Evolutionary conservation across 257 asterid species (phyloP).

Genomic region (Solanum etuberosum): DNA sequence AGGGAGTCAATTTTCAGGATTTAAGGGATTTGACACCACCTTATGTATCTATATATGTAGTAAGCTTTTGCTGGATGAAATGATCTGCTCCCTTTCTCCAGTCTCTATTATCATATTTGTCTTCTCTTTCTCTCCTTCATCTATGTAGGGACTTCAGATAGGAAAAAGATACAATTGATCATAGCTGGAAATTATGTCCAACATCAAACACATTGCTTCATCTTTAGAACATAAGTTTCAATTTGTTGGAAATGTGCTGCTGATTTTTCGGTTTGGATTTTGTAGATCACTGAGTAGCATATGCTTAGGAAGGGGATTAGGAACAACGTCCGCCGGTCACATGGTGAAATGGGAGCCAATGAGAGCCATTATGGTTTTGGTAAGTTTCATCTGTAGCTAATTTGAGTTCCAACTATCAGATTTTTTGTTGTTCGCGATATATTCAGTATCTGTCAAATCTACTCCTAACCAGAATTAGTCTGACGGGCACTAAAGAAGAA

Average conservation of each 20-base stretch:
- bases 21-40: too few species aligned
- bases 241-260: neutral
- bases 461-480: too few species aligned
- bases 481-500: too few species aligned
- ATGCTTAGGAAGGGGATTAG: neutral
- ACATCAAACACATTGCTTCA: neutral
- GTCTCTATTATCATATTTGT: too few species aligned
- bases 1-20: too few species aligned
- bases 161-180: neutral
- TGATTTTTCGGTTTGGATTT: neutral
- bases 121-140: too few species aligned
- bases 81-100: too few species aligned
- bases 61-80: too few species aligned
- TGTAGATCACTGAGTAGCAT: neutral
- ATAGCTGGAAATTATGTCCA: neutral
- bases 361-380: neutral
- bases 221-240: neutral
- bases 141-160: neutral
- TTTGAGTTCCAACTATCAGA: neutral
- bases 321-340: neutral
- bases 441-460: too few species aligned
- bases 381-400: neutral
- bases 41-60: too few species aligned
- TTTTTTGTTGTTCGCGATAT: too few species aligned
- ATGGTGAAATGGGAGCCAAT: neutral